Base-by-base conservation (phyloP, 2,329 filamentous ascomycete species). In the Didymella lethalis region DNA sequence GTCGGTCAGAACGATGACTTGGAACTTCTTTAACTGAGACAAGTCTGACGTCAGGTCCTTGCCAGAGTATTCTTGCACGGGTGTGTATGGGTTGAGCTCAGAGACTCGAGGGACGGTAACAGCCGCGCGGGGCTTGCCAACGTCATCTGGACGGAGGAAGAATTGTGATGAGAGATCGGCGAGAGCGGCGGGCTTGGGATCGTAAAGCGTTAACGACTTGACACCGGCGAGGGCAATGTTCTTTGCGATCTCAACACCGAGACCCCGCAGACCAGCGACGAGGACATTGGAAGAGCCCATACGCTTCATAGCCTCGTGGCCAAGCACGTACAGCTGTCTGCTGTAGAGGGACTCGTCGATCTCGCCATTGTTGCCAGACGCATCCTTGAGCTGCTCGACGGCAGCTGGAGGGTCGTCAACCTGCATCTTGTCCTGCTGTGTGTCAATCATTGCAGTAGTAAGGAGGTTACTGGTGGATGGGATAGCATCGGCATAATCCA, bases 231-330 rank as follows among this genome's bases (percentile, higher is more conserved):
- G 89, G 60, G 95, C 95, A 73, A 99, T 92, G 74, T 99, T 99
- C 86, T 99, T 99, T 74, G 95, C 94, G 71, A 99, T 95, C 81
- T 99, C 95, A 55, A 97, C 94, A 82, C 95, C 95, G 40, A 99
- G 86, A 50, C 95, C 95, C 78, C 95, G 94, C 67, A 98, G 83
- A 64, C 95, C 95, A 63, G 94, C 90, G 56, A 99, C 85, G 52
- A 99, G 90, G 60, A 99, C 87, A 75, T 98, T 96, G 54, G 95
- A 98, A 62, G 93, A 91, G 73, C 93, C 88, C 95, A 99, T 99
- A 73, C 95, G 93, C 85, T 96, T 98, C 95, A 99, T 99, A 66
- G 95, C 88, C 78, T 90, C 88, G 74, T 90, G 88, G 55, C 95
- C 88, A 55, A 90, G 85, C 55, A 90, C 88, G 70, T 90, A 90